Evolutionary conservation across 306 rosid species (phyloP).

Genomic region (Arachis hypogaea): DNA sequence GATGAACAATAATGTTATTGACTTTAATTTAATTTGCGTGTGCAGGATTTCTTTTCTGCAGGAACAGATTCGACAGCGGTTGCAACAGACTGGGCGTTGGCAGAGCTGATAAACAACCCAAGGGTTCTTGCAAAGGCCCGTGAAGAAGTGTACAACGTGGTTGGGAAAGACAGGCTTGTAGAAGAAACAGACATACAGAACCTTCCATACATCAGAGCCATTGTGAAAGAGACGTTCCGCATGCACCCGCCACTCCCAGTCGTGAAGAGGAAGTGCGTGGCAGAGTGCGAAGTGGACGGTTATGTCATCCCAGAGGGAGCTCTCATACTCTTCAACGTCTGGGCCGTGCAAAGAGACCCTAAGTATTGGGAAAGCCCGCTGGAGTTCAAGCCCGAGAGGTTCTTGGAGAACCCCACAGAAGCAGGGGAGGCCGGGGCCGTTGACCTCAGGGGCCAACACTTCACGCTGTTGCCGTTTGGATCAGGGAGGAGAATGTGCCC

Average conservation of each 20-base stretch:
- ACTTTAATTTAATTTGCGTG: not conserved
- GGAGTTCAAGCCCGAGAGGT: conserved; percentile 49
- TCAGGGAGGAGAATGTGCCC: conserved; percentile 65
- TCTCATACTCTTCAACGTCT: conserved; percentile 43
- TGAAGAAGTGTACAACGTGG: conserved; percentile 47
- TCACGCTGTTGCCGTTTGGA: conserved; percentile 55
- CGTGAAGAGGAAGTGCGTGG: conserved; percentile 43
- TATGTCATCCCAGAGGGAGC: conserved; percentile 49
- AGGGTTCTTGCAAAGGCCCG: conserved; percentile 45
- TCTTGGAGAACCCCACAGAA: conserved; percentile 5
- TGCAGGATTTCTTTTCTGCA: conserved; percentile 54
- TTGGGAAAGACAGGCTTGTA: conserved; percentile 46
- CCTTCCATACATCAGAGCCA: conserved; percentile 60
- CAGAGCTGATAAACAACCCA: conserved; percentile 60
- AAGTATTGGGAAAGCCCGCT: conserved; percentile 47
- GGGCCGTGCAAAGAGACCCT: conserved; percentile 64
- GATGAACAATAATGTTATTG: no score
- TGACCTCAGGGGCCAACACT: conserved; percentile 48
- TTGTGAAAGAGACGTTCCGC: conserved; percentile 54
- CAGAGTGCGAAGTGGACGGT: conserved; percentile 41
- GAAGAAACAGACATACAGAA: conserved; percentile 51
- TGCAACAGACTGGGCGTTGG: conserved; percentile 48
- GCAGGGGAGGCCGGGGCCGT: not conserved
- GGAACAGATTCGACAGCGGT: conserved; percentile 45
- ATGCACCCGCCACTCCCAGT: conserved; percentile 60